These are phyloP conservation scores for Phyllosticta citriasiana DNA, from an alignment of 2,329 filamentous ascomycete species.

Conservation along the genomic window DNA sequence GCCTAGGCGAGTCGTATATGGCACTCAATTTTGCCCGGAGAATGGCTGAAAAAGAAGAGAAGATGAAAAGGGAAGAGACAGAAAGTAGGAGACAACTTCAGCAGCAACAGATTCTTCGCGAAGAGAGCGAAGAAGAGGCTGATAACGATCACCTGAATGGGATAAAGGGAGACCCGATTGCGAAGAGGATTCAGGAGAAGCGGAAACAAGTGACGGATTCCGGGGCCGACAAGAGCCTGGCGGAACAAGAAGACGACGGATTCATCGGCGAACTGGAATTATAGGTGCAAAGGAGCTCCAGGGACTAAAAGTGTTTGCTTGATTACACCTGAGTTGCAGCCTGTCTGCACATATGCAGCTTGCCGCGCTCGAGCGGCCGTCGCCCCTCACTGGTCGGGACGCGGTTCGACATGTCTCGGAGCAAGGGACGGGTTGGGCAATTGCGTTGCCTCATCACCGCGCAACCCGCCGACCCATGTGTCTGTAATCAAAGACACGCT, in stretches of 20 bases:
- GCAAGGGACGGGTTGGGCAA: not conserved
- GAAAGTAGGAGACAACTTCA: not conserved
- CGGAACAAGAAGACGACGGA: not conserved
- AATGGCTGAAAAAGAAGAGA: slow-evolving; percentile 5
- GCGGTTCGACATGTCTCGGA: not conserved
- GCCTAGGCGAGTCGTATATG: slow-evolving; percentile 8
- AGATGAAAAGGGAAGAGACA: not conserved
- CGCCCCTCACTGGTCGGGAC: not conserved
- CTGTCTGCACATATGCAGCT: not conserved
- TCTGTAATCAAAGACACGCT: not conserved
- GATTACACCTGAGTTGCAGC: not conserved
- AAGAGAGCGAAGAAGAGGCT: not conserved
- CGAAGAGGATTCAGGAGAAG: not conserved
- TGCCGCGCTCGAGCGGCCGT: not conserved
- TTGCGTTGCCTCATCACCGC: not conserved
- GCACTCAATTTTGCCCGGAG: slow-evolving; percentile 9
- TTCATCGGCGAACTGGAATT: not conserved
- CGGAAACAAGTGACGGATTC: not conserved
- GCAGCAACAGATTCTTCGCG: not conserved
- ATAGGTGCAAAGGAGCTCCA: not conserved
- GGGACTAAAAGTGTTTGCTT: not conserved
- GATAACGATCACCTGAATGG: not conserved
- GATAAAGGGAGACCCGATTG: not conserved
- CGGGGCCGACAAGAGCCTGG: not conserved
- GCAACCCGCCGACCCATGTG: not conserved